These are phyloP conservation scores for Candida chilensis DNA, from an alignment of 805 yeast species.

Conservation along the genomic window DNA sequence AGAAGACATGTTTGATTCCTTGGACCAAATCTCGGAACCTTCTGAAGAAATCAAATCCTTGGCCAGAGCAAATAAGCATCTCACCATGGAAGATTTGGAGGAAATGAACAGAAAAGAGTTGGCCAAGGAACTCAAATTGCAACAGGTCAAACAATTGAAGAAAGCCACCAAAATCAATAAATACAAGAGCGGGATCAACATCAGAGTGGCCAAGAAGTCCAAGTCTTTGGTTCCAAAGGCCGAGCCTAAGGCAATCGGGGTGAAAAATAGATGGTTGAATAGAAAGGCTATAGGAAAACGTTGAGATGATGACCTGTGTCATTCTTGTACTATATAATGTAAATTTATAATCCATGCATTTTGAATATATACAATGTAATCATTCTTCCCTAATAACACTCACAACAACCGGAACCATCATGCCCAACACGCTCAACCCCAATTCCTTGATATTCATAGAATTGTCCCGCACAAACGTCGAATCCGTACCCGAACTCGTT, in stretches of 20 bases:
- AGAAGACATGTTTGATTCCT: slow-evolving; percentile 1
- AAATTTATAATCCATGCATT: too few species aligned
- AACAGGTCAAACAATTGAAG: neutral
- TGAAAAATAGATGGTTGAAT: slow-evolving; percentile 1
- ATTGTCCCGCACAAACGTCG: slow-evolving; percentile 1
- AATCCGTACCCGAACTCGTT: slow-evolving; percentile 2
- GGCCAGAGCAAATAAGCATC: neutral
- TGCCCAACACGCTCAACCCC: slow-evolving; percentile 11
- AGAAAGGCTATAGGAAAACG: slow-evolving; percentile 1
- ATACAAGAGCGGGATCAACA: neutral
- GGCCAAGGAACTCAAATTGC: neutral
- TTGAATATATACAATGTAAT: too few species aligned
- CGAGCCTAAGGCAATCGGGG: neutral
- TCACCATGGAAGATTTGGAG: slow-evolving; percentile 1
- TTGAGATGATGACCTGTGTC: neutral
- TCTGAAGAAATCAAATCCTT: neutral
- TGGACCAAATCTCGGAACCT: neutral
- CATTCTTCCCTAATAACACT: slow-evolving; percentile 11
- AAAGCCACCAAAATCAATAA: neutral
- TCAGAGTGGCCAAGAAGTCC: neutral
- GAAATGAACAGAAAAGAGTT: slow-evolving; percentile 1
- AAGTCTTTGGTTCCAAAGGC: neutral
- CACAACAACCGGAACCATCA: slow-evolving; percentile 15
- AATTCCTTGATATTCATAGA: slow-evolving; percentile 5
- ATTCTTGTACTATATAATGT: too few species aligned